Evolutionary conservation across 1,284 basidiomycete species (phyloP), one percentile per base, ranked within the genome.

Genomic region (Coniophora puteana): DNA sequence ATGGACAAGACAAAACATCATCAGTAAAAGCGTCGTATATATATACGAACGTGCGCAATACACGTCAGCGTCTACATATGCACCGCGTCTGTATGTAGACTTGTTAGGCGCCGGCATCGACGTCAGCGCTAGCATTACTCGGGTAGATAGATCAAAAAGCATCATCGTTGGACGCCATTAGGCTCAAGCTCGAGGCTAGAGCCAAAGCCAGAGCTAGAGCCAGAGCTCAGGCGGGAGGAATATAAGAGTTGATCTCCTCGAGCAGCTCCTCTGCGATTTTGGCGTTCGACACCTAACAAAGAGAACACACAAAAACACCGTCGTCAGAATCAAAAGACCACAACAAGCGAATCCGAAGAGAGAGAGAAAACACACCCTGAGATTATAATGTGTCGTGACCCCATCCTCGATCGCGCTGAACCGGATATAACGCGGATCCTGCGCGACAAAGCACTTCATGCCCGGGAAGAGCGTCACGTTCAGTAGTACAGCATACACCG

Each of bases 391-490:
- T 11, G 71, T 72, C 12, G 80, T 73, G 31, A 59, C 60, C n/a
- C 77, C 77, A 36, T 71, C 67, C 54, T 90, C 84, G 39, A 91
- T 80, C 20, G 81, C 78, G 51, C 83, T 86, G 62, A 90, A 83
- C 40, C 86, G 71, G 50, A 93, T 62, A 63, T 89, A 91, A 49
- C 86, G 73, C 20, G 84, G 83, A 53, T 89, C 88, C 65, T 92
- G 80, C 43, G 88, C 80, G 54, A 88, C 60, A 48, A 75, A 71
- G 62, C 83, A 88, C 38, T 75, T 75, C 89, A 95, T 93, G 16
- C 92, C 92, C 49, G 74, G 70, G 72, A 95, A 96, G 35, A 97
- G 71, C 25, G 83, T 77, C 28, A 89, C 81, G 55, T 97, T 97
- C 40, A 97, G 71, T 41, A 97, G 68, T 35, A 96, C 65, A 0